Evolutionary conservation across 495 filamentous ascomycete species (phyloP).

Genomic region (Hypoxylon perforatum): DNA sequence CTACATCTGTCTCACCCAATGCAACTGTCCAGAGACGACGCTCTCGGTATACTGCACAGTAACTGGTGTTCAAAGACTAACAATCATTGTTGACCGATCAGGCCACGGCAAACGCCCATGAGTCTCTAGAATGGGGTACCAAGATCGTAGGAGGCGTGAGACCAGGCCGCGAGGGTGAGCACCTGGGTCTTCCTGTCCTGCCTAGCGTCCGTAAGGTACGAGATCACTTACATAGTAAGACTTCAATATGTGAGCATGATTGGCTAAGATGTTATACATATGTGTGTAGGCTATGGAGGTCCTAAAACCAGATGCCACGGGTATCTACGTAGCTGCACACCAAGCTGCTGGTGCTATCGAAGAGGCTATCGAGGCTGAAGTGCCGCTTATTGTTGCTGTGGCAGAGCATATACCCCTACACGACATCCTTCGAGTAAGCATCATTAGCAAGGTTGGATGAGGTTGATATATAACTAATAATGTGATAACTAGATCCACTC

Average conservation of each 20-base stretch:
- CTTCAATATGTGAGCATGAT: not conserved
- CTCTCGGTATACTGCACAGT: not conserved
- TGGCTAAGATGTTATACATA: not conserved
- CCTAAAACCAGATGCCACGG: constrained; percentile 85
- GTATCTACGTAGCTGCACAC: constrained; percentile 85
- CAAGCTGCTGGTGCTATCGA: constrained; percentile 83
- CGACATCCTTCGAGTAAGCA: constrained; percentile 79
- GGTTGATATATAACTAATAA: constrained; percentile 22
- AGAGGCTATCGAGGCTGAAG: constrained; percentile 88
- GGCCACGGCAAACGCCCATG: constrained; percentile 84
- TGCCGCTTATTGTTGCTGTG: constrained; percentile 87
- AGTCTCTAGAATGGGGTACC: constrained; percentile 86
- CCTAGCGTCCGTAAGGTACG: constrained; percentile 74
- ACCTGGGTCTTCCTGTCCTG: constrained; percentile 83
- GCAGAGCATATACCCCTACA: constrained; percentile 92
- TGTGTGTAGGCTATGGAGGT: constrained; percentile 72
- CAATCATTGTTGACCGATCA: constrained; percentile 31
- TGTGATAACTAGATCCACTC: constrained; percentile 66
- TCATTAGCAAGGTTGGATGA: not conserved
- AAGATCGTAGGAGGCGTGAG: constrained; percentile 89
- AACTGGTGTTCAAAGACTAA: not conserved
- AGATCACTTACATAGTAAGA: constrained; percentile 4
- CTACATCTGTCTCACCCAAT: not conserved
- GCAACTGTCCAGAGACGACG: no score
- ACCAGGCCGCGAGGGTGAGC: constrained; percentile 79